Evolutionary conservation across 2,329 filamentous ascomycete species (phyloP), one percentile per base, ranked within the genome.

Genomic region (Pyricularia grisea): DNA sequence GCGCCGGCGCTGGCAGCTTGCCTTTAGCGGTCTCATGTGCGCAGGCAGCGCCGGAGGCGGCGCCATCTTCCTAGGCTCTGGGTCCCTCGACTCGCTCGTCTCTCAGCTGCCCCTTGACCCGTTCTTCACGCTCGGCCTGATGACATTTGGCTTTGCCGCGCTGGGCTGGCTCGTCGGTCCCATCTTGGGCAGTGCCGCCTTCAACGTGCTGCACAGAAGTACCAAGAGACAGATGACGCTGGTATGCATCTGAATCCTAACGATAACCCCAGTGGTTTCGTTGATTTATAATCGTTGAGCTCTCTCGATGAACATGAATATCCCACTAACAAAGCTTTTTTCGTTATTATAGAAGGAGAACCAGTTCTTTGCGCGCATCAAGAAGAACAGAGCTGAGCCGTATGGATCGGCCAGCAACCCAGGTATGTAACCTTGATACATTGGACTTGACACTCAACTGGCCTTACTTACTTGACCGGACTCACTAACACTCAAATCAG

Each of bases 371-470:
- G 88, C 90, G 71, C 87, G 94, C 73, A 92, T 99, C 80, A 95
- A 94, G 84, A 92, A 90, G 79, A 91, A 95, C 82, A 89, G 95
- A 30, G 94, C 97, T 71, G 94, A 99, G 78, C 94, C 95, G 3
- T 91, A 90, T 20, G 96, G 93, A 71, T 97, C 92, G 60, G 90
- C 95, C 74, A 88, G 92, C 68, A 98, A 98, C 81, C 95, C 95
- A 23, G 86, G 87, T 84, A 78, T 70, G 81, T 76, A 27, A 17
- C 11, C 12, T 42, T 10, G 5, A 63, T 20, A 12, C 14, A 7
- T 9, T 31, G 4, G 3, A n/a, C 1, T 30, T 31, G 17, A 50
- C 1, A 17, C 33, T 6, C 14, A n/a, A 50, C 23, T 17, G 12
- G 33, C 14, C 17, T 55, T n/a, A n/a, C 17, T 55, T n/a, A n/a